A percentile compares a stretch with the other conserved stretches of the same genome.
Conservation (phyloP, 495 filamentous ascomycete genomes). For the Aspergillus leporis region DNA sequence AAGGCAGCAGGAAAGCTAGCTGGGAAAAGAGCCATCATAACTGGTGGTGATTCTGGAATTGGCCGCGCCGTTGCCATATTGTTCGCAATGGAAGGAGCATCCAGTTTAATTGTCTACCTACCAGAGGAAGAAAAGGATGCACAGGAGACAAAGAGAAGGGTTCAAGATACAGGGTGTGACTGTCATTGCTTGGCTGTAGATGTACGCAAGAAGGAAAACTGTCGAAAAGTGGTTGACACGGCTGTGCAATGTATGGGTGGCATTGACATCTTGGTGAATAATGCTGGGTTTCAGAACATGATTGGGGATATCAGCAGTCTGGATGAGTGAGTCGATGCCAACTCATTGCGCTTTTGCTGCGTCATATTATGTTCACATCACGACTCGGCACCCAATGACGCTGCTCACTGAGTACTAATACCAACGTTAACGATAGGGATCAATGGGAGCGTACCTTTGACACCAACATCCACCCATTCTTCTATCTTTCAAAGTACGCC, state of each 20-base stretch:
- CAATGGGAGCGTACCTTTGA: conserved; percentile 78
- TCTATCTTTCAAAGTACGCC: conserved; percentile 75
- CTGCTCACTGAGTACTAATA: neutral
- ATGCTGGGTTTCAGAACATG: conserved; percentile 77
- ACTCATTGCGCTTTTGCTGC: neutral
- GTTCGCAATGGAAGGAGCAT: conserved; percentile 82
- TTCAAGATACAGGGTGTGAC: conserved; percentile 63
- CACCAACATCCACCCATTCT: conserved; percentile 74
- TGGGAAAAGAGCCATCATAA: conserved; percentile 77
- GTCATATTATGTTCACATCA: neutral
- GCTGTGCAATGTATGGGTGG: conserved; percentile 63
- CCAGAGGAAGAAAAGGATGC: conserved; percentile 78
- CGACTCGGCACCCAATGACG: neutral
- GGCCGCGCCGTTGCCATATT: conserved; percentile 77
- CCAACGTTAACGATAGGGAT: conserved; percentile 42
- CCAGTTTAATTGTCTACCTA: conserved; percentile 71
- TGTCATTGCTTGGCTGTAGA: conserved; percentile 63
- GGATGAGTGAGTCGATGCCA: conserved; percentile 56
- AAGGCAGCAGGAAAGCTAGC: conserved; percentile 75
- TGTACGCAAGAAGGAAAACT: conserved; percentile 62
- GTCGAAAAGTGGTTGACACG: conserved; percentile 66
- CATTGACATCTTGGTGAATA: conserved; percentile 80
- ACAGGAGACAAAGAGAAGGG: conserved; percentile 66
- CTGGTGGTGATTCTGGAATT: conserved; percentile 81
- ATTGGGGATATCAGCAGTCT: conserved; percentile 69